A percentile compares a stretch with the other conserved stretches of the same genome.
Evolutionary conservation across 1,139 yeast species (phyloP).

Genomic region (Lodderomyces orthopsilosis): DNA sequence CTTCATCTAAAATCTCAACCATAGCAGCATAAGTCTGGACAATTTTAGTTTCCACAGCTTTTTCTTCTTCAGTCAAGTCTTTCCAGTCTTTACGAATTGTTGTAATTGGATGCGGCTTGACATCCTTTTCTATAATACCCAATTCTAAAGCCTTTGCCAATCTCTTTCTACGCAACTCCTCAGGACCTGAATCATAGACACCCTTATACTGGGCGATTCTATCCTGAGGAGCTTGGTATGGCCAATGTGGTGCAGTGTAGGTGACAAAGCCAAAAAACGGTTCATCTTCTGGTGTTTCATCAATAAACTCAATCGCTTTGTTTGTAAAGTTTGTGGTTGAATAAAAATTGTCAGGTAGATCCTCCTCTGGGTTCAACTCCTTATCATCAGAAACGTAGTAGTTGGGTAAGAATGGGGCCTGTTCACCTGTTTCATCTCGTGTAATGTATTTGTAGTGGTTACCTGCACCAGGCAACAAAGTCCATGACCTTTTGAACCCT

Average conservation of each 20-base stretch:
- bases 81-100: constrained; percentile 43
- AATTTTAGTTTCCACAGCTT: constrained; percentile 35
- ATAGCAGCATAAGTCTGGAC: constrained; percentile 61
- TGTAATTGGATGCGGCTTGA: constrained; percentile 45
- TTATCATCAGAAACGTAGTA: constrained; percentile 37
- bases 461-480: constrained; percentile 57
- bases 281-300: constrained; percentile 27
- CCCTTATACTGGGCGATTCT: constrained; percentile 48
- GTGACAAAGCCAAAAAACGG: constrained; percentile 55
- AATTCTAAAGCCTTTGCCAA: constrained; percentile 37
- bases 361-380: constrained; percentile 29
- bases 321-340: constrained; percentile 45
- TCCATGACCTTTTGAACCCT: constrained; percentile 52
- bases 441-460: constrained; percentile 54
- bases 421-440: constrained; percentile 24
- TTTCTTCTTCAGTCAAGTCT: constrained; percentile 35
- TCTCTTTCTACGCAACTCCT: constrained; percentile 36
- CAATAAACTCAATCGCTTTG: constrained; percentile 37
- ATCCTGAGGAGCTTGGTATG: constrained; percentile 53
- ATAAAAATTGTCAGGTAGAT: constrained; percentile 47
- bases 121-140: constrained; percentile 44
- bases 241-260: constrained; percentile 65
- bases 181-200: constrained; percentile 49
- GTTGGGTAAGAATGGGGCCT: constrained; percentile 29
- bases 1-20: constrained; percentile 53